These are phyloP conservation scores for Arthroderma sp. DNA, from an alignment of 2,329 filamentous ascomycete species.

Conservation along the genomic window DNA sequence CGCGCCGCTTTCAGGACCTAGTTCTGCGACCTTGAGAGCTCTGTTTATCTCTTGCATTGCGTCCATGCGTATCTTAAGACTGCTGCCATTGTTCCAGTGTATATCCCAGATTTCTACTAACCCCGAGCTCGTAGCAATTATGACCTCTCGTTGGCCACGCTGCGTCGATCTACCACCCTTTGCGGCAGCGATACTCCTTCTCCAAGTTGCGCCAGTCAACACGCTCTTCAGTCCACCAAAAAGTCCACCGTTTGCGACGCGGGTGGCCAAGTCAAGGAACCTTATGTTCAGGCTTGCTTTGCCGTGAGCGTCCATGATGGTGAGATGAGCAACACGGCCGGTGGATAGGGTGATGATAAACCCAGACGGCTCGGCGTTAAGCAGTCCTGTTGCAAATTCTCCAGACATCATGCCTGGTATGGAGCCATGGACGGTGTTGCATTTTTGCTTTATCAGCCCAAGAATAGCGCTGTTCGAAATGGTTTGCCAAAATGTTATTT, in stretches of 20 bases:
- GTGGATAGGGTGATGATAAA: slow-evolving; percentile 76
- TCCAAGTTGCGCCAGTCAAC: slow-evolving; percentile 56
- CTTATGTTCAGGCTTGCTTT: slow-evolving; percentile 68
- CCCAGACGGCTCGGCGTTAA: slow-evolving; percentile 75
- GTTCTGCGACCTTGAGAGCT: slow-evolving; percentile 47
- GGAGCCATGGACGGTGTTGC: slow-evolving; percentile 62
- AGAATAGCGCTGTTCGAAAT: slow-evolving; percentile 78
- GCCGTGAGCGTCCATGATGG: slow-evolving; percentile 73
- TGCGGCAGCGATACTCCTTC: slow-evolving; percentile 69
- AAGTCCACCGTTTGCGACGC: slow-evolving; percentile 51
- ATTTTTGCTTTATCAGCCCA: slow-evolving; percentile 69
- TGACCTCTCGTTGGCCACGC: slow-evolving; percentile 72
- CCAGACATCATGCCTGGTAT: slow-evolving; percentile 65
- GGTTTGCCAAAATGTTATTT: slow-evolving; percentile 89
- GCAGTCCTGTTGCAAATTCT: slow-evolving; percentile 64
- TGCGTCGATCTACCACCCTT: slow-evolving; percentile 58
- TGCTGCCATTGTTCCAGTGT: slow-evolving; percentile 73
- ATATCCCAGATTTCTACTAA: slow-evolving; percentile 77
- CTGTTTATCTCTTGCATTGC: slow-evolving; percentile 51
- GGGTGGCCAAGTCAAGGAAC: slow-evolving; percentile 48
- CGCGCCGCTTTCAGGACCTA: slow-evolving; percentile 36
- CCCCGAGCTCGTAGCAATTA: slow-evolving; percentile 66
- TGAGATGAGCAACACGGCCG: slow-evolving; percentile 76
- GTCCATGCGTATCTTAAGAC: slow-evolving; percentile 60
- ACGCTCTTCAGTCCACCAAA: slow-evolving; percentile 71